These are phyloP conservation scores for Trichoderma virens DNA, from an alignment of 495 filamentous ascomycete species.

Conservation along the genomic window DNA sequence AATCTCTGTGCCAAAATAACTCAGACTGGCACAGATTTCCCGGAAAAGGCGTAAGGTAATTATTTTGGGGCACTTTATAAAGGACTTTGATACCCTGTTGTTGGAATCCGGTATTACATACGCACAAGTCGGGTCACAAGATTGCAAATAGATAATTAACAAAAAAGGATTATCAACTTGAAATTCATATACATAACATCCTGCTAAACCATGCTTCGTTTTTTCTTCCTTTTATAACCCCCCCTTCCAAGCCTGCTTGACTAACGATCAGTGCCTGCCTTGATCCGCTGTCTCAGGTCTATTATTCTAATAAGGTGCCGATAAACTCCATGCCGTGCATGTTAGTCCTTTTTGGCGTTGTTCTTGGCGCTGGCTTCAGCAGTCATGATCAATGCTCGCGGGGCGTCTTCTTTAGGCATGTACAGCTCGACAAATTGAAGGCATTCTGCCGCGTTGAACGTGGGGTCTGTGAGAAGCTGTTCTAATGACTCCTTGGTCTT, in stretches of 20 bases:
- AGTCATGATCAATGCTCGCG: conserved; percentile 60
- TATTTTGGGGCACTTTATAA: no score
- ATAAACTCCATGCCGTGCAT: not conserved
- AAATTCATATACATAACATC: not conserved
- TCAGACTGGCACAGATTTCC: no score
- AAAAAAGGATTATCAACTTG: no score
- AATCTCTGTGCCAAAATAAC: no score
- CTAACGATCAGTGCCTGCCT: not conserved
- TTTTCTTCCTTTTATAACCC: not conserved
- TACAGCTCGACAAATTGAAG: conserved; percentile 76
- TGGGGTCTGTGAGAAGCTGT: conserved; percentile 55
- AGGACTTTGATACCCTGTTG: no score
- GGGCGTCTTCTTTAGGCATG: conserved; percentile 78
- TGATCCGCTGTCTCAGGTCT: not conserved
- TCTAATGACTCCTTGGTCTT: conserved; percentile 65
- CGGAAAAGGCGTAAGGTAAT: no score
- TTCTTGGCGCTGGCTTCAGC: conserved; percentile 59
- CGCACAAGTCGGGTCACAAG: no score
- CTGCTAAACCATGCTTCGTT: not conserved
- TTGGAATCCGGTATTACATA: no score
- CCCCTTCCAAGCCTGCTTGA: not conserved
- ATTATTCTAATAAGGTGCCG: not conserved
- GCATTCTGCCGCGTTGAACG: conserved; percentile 47
- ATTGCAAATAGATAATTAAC: no score
- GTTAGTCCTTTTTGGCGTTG: conserved; percentile 32